These are phyloP conservation scores for Pholiota conissans DNA, from an alignment of 768 basidiomycete species.

Conservation along the genomic window DNA sequence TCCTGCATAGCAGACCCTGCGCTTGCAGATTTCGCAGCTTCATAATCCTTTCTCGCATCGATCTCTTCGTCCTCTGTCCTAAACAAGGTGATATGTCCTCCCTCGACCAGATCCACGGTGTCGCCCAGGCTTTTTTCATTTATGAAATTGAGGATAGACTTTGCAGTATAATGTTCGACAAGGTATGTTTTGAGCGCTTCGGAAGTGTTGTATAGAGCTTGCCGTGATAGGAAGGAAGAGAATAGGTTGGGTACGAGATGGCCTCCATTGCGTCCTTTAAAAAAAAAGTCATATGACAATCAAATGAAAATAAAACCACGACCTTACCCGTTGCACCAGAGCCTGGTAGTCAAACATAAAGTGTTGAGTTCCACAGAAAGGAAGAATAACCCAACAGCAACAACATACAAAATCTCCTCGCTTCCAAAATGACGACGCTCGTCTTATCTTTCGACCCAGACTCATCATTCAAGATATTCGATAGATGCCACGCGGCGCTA, in stretches of 20 bases:
- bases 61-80: constrained; percentile 45
- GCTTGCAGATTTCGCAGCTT: constrained; percentile 54
- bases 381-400: background rate
- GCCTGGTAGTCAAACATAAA: constrained; percentile 37
- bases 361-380: background rate
- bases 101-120: constrained; percentile 62
- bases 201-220: constrained; percentile 42
- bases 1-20: constrained; percentile 30
- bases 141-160: constrained; percentile 50
- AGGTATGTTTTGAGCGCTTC: constrained; percentile 55
- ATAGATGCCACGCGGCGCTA: constrained; percentile 71
- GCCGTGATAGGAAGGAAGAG: constrained; percentile 40
- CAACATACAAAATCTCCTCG: constrained; percentile 84
- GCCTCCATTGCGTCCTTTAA: constrained; percentile 74
- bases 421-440: constrained; percentile 68
- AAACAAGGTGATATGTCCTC: constrained; percentile 52
- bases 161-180: constrained; percentile 58
- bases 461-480: constrained; percentile 10
- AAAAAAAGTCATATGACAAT: background rate
- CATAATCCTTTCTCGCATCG: constrained; percentile 42
- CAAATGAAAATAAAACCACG: background rate
- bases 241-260: constrained; percentile 61
- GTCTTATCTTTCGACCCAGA: constrained; percentile 28
- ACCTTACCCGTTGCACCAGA: constrained; percentile 72
- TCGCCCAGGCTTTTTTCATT: constrained; percentile 39